A percentile compares a stretch with the other conserved stretches of the same genome.
These are phyloP conservation scores for Chlamydomonas sp. DNA, from an alignment of 139 green algal genomes.

Conservation along the genomic window DNA sequence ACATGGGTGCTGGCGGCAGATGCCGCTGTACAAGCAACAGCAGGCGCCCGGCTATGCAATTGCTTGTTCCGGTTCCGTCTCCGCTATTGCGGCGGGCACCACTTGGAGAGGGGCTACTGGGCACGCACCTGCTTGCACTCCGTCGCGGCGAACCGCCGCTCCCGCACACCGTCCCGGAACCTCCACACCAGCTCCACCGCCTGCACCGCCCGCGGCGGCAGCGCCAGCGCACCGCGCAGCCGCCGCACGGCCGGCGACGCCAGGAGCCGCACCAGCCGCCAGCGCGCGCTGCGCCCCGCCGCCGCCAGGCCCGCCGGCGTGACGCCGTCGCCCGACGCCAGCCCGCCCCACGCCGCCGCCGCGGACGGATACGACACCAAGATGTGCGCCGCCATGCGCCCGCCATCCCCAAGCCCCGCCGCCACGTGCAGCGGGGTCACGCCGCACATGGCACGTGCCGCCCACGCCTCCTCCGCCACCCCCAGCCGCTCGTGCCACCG, in stretches of 20 bases:
- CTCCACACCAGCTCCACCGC: slow-evolving; percentile 17
- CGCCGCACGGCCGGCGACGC: background rate
- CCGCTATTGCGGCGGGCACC: too few species aligned
- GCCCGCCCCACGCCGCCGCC: background rate
- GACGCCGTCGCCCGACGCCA: background rate
- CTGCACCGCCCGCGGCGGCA: background rate
- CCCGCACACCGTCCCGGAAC: background rate
- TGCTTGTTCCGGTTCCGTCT: too few species aligned
- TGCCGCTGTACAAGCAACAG: too few species aligned
- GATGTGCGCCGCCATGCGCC: slow-evolving; percentile 6
- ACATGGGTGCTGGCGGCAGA: too few species aligned
- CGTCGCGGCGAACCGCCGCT: background rate
- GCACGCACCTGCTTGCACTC: background rate
- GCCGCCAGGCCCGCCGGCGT: slow-evolving; percentile 7
- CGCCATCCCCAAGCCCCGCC: slow-evolving; percentile 17
- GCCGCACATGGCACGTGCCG: background rate
- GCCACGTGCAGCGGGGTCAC: slow-evolving; percentile 31
- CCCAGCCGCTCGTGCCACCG: background rate
- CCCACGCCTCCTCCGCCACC: background rate
- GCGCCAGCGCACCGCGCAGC: background rate
- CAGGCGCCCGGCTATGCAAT: too few species aligned
- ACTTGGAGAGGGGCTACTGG: background rate
- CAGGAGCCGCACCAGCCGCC: slow-evolving; percentile 1
- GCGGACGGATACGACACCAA: background rate
- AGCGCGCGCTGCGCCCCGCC: background rate